A percentile compares a stretch with the other conserved stretches of the same genome.
Evolutionary conservation across 768 basidiomycete genomes (phyloP).

Genomic region (Chlorophyllum brunneum): DNA sequence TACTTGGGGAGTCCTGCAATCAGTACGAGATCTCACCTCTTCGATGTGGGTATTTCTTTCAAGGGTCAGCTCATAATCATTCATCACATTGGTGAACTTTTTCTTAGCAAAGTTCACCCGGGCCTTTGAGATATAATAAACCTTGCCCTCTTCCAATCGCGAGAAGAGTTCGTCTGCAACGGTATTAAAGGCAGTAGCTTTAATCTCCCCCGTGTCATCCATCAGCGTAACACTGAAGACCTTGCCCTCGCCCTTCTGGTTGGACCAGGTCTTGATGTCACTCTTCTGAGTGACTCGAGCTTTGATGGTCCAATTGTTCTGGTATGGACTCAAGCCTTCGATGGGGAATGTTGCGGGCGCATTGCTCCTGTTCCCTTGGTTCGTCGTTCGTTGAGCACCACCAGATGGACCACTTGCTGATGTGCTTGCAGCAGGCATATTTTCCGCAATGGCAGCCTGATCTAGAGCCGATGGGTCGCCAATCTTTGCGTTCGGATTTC

Average conservation of each 20-base stretch:
- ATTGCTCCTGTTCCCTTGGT: neutral
- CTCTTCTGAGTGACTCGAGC: constrained; percentile 88
- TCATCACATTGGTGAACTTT: constrained; percentile 85
- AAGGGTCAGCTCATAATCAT: constrained; percentile 92
- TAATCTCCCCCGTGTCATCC: constrained; percentile 93
- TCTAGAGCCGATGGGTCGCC: constrained; percentile 48
- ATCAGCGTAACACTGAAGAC: constrained; percentile 90
- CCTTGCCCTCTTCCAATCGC: constrained; percentile 86
- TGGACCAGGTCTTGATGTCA: constrained; percentile 88
- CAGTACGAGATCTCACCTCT: constrained; percentile 47
- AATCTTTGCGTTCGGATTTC: constrained; percentile 60
- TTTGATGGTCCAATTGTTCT: constrained; percentile 98
- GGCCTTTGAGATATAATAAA: constrained; percentile 88
- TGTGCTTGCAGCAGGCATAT: constrained; percentile 22
- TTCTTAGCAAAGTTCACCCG: constrained; percentile 95
- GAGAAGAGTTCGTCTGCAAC: constrained; percentile 81
- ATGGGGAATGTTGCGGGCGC: constrained; percentile 61
- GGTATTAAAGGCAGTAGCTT: constrained; percentile 87
- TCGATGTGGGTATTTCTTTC: constrained; percentile 82
- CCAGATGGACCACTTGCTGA: neutral
- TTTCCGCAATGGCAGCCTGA: constrained; percentile 19
- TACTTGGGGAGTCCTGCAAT: neutral
- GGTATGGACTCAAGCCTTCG: constrained; percentile 92
- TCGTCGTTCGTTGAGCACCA: neutral
- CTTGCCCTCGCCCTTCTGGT: constrained; percentile 88